Conservation (phyloP, 495 filamentous ascomycete genomes). For the Penicillium roqueforti region DNA sequence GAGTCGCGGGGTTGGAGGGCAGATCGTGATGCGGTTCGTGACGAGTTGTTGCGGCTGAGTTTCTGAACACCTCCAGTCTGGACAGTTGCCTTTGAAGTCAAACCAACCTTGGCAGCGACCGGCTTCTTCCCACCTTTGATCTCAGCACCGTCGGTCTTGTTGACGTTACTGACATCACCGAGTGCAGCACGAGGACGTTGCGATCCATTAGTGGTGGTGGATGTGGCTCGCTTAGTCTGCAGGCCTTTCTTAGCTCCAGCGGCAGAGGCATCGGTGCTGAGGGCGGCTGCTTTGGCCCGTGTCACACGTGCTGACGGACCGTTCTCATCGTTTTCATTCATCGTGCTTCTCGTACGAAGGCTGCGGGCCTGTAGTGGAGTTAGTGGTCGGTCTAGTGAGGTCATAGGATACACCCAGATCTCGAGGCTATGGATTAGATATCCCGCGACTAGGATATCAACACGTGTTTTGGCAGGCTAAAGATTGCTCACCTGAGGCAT, state of each 20-base stretch:
- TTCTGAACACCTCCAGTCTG: conserved; percentile 75
- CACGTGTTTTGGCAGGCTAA: conserved; percentile 12
- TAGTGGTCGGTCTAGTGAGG: conserved; percentile 12
- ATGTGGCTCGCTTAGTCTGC: conserved; percentile 68
- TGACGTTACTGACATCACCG: conserved; percentile 93
- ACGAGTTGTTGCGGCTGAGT: conserved; percentile 58
- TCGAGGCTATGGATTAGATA: background rate
- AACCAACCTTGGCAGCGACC: conserved; percentile 50
- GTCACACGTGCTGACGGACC: conserved; percentile 74
- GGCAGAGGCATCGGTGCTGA: conserved; percentile 53
- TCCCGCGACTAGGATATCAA: conserved; percentile 12
- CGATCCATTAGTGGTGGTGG: conserved; percentile 44
- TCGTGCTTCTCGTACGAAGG: conserved; percentile 59
- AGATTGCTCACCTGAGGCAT: conserved; percentile 46
- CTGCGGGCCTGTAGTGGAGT: conserved; percentile 46
- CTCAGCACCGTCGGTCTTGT: conserved; percentile 65
- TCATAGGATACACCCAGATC: background rate
- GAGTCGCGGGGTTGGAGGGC: conserved; percentile 59
- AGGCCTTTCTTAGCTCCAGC: conserved; percentile 65
- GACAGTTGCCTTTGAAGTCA: conserved; percentile 73
- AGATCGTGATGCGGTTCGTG: conserved; percentile 43
- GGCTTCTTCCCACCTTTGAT: conserved; percentile 66
- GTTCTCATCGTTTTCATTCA: conserved; percentile 96
- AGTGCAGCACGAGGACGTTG: conserved; percentile 71
- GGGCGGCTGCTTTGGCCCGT: conserved; percentile 81